These are phyloP conservation scores for Sporothrix pallida DNA, from an alignment of 2,329 filamentous ascomycete species.

Conservation along the genomic window DNA sequence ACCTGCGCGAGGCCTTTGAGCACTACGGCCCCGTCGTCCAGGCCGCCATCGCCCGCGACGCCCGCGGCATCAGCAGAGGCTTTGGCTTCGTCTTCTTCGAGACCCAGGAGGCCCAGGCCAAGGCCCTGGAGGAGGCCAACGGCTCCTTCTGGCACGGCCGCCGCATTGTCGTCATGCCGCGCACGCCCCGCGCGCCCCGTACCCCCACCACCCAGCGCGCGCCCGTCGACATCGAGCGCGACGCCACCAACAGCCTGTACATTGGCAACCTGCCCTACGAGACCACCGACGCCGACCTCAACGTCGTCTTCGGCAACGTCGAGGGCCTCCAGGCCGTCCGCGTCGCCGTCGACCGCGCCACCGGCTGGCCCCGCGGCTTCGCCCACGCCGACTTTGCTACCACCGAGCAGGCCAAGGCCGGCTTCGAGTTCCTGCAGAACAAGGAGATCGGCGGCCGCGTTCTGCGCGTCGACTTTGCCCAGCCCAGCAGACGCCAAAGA, in stretches of 20 bases:
- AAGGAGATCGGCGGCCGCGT: conserved; percentile 69
- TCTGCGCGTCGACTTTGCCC: conserved; percentile 66
- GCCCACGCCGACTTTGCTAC: conserved; percentile 81
- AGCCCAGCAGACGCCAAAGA: background rate
- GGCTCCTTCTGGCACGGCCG: conserved; percentile 50
- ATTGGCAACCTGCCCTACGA: conserved; percentile 88
- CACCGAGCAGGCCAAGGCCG: conserved; percentile 67
- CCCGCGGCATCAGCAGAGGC: conserved; percentile 44
- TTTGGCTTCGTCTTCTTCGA: conserved; percentile 46
- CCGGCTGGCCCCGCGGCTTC: conserved; percentile 82
- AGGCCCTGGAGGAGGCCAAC: conserved; percentile 43
- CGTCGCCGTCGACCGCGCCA: conserved; percentile 80
- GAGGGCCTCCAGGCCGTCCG: conserved; percentile 75
- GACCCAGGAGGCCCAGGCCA: conserved; percentile 37
- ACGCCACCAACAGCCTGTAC: conserved; percentile 59
- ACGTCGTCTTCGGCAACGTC: conserved; percentile 74
- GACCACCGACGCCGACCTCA: conserved; percentile 82
- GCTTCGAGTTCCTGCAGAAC: conserved; percentile 59
- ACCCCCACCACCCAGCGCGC: background rate
- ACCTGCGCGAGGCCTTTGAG: conserved; percentile 45
- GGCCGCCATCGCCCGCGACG: conserved; percentile 43
- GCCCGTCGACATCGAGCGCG: background rate
- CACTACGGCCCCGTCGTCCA: conserved; percentile 43
- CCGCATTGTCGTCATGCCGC: conserved; percentile 41
- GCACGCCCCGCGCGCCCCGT: conserved; percentile 32